A percentile compares a stretch with the other conserved stretches of the same genome.
Evolutionary conservation across 2,329 filamentous ascomycete genomes (phyloP).

Genomic region (Pseudogymnoascus sp.): DNA sequence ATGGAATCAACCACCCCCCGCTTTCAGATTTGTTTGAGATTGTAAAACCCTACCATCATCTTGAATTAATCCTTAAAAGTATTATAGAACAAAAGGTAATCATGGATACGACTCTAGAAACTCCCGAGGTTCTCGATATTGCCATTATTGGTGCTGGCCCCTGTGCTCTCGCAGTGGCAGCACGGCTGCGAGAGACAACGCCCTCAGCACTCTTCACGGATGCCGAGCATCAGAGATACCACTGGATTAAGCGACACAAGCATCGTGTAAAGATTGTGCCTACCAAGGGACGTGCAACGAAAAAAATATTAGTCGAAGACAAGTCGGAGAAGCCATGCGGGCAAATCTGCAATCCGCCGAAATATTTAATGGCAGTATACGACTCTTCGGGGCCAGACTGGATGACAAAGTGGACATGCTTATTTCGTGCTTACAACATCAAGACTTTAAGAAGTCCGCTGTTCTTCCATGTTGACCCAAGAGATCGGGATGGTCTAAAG

Average conservation of each 20-base stretch:
- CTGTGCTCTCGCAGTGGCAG: constrained; percentile 65
- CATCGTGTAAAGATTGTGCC: not conserved
- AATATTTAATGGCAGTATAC: constrained; percentile 48
- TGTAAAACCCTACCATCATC: constrained; percentile 28
- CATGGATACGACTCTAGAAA: not conserved
- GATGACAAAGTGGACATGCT: constrained; percentile 63
- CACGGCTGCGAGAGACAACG: constrained; percentile 61
- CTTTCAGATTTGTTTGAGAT: not conserved
- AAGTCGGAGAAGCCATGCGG: constrained; percentile 31
- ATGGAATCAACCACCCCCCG: not conserved
- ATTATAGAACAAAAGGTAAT: constrained; percentile 21
- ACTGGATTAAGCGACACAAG: constrained; percentile 48
- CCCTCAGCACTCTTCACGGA: constrained; percentile 77
- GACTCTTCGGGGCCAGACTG: constrained; percentile 56
- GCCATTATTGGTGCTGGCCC: constrained; percentile 59
- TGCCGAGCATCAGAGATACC: constrained; percentile 72
- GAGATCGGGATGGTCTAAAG: constrained; percentile 64
- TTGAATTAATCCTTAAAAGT: not conserved
- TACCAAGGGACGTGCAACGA: constrained; percentile 3
- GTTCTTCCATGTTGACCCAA: constrained; percentile 75
- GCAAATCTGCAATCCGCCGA: constrained; percentile 24
- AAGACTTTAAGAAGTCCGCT: constrained; percentile 67
- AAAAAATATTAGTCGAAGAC: constrained; percentile 24
- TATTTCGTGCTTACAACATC: constrained; percentile 63
- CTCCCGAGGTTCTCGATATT: constrained; percentile 47